These are phyloP conservation scores for Phialophora chinensis DNA, from an alignment of 2,329 filamentous ascomycete genomes.

Conservation along the genomic window DNA sequence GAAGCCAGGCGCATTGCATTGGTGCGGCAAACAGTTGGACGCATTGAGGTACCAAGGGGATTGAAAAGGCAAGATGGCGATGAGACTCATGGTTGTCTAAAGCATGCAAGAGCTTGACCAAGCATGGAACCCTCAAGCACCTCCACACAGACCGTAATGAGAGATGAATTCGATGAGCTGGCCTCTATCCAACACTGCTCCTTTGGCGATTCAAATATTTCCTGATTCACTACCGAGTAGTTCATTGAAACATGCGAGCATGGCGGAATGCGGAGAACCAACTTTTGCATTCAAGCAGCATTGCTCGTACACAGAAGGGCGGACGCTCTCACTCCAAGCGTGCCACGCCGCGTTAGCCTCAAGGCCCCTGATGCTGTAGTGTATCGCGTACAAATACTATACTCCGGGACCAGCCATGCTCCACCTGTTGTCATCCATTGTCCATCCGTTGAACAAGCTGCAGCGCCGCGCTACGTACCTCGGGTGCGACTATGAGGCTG, in stretches of 20 bases:
- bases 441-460: not conserved
- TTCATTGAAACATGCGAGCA: not conserved
- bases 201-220: not conserved
- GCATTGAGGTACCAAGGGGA: not conserved
- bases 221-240: not conserved
- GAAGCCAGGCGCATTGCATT: conserved; percentile 4
- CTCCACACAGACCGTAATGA: not conserved
- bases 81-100: not conserved
- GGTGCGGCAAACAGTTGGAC: not conserved
- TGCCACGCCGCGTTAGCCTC: not conserved
- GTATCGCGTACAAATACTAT: not conserved
- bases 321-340: not conserved
- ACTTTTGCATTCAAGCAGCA: not conserved
- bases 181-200: not conserved
- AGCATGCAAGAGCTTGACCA: not conserved
- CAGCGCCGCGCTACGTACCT: not conserved
- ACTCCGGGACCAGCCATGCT: too few species aligned
- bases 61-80: not conserved
- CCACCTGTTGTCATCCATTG: too few species aligned
- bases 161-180: not conserved
- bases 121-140: not conserved
- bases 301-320: too few species aligned
- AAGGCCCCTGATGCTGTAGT: not conserved
- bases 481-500: not conserved
- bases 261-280: too few species aligned